Percentiles rank a stretch among this genome's conserved stretches.
Evolutionary conservation across 352 stramenopile genomes (phyloP).

Genomic region (Aphanomyces invadans): DNA sequence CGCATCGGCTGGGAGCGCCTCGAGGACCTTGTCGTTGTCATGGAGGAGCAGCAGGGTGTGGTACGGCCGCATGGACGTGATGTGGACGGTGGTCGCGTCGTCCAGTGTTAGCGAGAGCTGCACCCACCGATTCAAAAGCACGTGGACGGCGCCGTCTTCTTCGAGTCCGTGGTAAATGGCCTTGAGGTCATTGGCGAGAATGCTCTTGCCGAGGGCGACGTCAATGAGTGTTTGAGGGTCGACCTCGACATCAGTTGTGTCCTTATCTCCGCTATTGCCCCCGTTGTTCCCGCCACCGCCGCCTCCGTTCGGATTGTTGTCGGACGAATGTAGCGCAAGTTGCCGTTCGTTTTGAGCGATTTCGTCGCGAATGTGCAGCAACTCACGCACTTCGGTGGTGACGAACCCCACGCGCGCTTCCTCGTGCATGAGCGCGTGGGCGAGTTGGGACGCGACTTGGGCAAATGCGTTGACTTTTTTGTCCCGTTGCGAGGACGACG

Average conservation of each 20-base stretch:
- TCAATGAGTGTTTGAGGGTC: slow-evolving; percentile 80
- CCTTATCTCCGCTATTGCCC: neutral
- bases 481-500: slow-evolving; percentile 16
- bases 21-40: slow-evolving; percentile 56
- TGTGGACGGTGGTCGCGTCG: slow-evolving; percentile 48
- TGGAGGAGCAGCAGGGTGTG: slow-evolving; percentile 69
- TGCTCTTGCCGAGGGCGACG: slow-evolving; percentile 60
- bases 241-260: slow-evolving; percentile 37
- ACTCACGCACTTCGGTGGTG: slow-evolving; percentile 58
- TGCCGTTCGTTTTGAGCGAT: slow-evolving; percentile 57
- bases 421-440: slow-evolving; percentile 75
- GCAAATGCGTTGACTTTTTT: slow-evolving; percentile 48
- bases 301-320: slow-evolving; percentile 27
- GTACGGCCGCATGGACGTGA: slow-evolving; percentile 66
- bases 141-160: slow-evolving; percentile 60
- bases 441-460: slow-evolving; percentile 58
- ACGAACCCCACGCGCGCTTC: slow-evolving; percentile 74
- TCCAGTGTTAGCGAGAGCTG: slow-evolving; percentile 78
- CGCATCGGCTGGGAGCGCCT: slow-evolving; percentile 58
- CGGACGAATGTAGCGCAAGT: slow-evolving; percentile 16
- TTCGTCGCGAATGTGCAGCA: slow-evolving; percentile 75
- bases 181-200: slow-evolving; percentile 82
- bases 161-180: slow-evolving; percentile 74
- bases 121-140: slow-evolving; percentile 81
- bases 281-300: slow-evolving; percentile 7